These are phyloP conservation scores for Podospora pseudoanserina DNA, from an alignment of 495 filamentous ascomycete species.

Conservation along the genomic window DNA sequence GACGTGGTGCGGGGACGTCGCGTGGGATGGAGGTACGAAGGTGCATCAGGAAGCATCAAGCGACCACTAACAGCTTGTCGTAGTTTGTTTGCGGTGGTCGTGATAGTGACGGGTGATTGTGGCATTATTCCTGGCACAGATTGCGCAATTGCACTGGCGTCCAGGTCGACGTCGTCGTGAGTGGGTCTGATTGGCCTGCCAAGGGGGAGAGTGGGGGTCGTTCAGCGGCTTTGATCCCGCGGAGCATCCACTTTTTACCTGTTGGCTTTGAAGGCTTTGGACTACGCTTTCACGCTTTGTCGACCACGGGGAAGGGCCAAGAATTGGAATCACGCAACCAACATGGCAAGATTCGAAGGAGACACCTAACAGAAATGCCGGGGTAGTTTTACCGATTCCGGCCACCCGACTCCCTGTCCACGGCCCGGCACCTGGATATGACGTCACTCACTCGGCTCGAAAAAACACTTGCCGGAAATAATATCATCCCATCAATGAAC, in stretches of 20 bases:
- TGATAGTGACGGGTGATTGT: not conserved
- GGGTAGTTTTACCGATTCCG: not conserved
- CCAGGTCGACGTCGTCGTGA: not conserved
- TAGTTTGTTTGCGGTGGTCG: not conserved
- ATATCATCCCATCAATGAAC: not conserved
- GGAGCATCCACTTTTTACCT: not conserved
- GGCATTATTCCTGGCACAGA: not conserved
- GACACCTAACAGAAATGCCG: not conserved
- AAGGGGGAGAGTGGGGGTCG: not conserved
- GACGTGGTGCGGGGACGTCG: not conserved
- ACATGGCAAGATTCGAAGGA: not conserved
- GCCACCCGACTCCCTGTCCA: not conserved
- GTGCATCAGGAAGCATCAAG: not conserved
- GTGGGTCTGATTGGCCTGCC: slow-evolving; percentile 1
- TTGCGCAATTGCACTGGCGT: slow-evolving; percentile 5
- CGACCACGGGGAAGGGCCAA: not conserved
- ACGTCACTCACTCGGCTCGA: not conserved
- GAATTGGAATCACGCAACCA: not conserved
- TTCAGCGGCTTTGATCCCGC: not conserved
- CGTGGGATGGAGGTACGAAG: not conserved
- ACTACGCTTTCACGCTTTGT: too few relatives aligned
- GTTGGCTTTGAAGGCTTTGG: too few relatives aligned
- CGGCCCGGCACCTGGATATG: not conserved
- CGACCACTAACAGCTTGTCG: not conserved
- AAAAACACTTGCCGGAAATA: not conserved